A percentile compares a stretch with the other conserved stretches of the same genome.
phyloP scores from a whole-genome alignment of 1,139 yeast genomes.

The Candida sp. region DNA sequence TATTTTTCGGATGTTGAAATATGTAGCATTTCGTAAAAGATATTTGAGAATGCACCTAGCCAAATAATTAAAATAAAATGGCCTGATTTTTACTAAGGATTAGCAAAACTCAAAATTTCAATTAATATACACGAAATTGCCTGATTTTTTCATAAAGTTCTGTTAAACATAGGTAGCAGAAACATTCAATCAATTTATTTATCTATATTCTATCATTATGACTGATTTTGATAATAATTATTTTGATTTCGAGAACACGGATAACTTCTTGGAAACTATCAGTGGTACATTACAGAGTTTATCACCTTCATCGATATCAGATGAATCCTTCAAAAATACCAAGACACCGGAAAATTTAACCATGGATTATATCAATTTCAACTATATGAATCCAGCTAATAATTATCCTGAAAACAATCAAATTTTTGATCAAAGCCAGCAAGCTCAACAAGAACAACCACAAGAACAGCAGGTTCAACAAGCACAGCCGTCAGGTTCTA shows the following conservation, averaged over 20 bases:
- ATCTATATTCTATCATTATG: conserved; percentile 1
- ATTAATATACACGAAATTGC: neutral
- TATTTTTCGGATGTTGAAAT: neutral
- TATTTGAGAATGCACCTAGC: neutral
- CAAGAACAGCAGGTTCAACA: neutral
- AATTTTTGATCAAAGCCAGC: neutral
- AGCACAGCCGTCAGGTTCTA: neutral
- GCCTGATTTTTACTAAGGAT: neutral
- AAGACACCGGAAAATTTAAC: neutral
- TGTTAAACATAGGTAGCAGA: neutral
- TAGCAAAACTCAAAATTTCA: neutral
- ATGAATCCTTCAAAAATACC: conserved; percentile 1
- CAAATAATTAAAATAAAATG: neutral
- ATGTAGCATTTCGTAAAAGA: neutral
- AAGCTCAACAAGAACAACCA: neutral
- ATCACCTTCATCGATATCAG: conserved; percentile 1
- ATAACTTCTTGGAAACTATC: conserved; percentile 30
- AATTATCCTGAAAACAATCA: neutral
- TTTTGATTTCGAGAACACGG: conserved; percentile 34
- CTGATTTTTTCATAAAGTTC: neutral
- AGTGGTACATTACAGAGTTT: conserved; percentile 18
- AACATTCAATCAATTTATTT: neutral
- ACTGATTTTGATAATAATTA: conserved; percentile 12
- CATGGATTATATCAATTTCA: neutral
- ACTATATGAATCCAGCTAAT: neutral